Percentiles rank a stretch among this genome's conserved stretches.
phyloP scores from a whole-genome alignment of 768 basidiomycete species.

The Suillus alpinus region DNA sequence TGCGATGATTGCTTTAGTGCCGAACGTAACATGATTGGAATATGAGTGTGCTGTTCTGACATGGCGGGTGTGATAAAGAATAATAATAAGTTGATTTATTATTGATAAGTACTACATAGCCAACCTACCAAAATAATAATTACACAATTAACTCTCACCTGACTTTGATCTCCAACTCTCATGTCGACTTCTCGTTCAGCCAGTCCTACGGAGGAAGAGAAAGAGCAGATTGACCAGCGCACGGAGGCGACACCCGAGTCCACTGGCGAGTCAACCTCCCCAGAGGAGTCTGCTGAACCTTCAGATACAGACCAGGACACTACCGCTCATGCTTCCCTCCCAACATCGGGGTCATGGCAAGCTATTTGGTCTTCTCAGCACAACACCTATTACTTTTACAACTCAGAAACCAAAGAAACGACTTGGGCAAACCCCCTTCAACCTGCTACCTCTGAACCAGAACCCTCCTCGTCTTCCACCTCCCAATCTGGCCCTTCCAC shows the following conservation, averaged over 20 bases:
- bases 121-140: constrained; percentile 7
- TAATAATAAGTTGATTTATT: neutral
- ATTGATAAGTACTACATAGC: neutral
- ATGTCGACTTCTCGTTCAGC: constrained; percentile 14
- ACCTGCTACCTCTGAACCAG: constrained; percentile 25
- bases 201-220: constrained; percentile 3
- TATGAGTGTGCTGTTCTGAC: constrained; percentile 11
- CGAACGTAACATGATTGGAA: constrained; percentile 34
- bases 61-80: neutral
- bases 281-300: constrained; percentile 7
- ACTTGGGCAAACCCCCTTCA: constrained; percentile 82
- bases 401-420: constrained; percentile 69
- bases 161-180: constrained; percentile 1
- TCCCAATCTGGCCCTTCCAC: constrained; percentile 18
- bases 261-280: constrained; percentile 5
- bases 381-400: constrained; percentile 86
- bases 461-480: constrained; percentile 20
- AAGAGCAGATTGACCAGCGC: neutral
- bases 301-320: constrained; percentile 5
- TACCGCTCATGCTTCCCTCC: constrained; percentile 13
- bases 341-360: constrained; percentile 57
- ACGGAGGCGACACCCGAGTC: constrained; percentile 1
- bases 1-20: constrained; percentile 16
- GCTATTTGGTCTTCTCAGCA: constrained; percentile 76
- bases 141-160: neutral